Base-by-base conservation (phyloP, 2,329 filamentous ascomycete genomes). In the Colletotrichum musae region DNA sequence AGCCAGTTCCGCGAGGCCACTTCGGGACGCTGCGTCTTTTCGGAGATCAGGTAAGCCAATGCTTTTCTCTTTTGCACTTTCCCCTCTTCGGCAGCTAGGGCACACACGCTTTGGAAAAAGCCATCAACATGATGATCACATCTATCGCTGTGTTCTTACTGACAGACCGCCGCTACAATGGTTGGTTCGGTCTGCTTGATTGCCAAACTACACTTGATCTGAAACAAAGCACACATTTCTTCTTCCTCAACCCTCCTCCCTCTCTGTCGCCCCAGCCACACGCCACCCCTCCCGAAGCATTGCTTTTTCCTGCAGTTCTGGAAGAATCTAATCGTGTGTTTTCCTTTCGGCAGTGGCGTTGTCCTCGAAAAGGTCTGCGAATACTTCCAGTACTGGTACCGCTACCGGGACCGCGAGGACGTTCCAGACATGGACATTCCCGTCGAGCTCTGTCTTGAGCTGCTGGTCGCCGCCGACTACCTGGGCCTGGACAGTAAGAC, bases 351-450 rank as follows among this genome's bases (percentile, higher is more conserved):
- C 18, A 94, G 92, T 80, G 91, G 89, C 72, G 83, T 91, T 61
- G 88, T 94, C 6, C 88, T 95, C 3, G 93, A 95, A 78, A 94
- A 94, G 77, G 90, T 95, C 39, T 92, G 91, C 79, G 92, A 95
- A 80, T 95, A 95, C 81, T 91, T 94, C 71, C 93, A 94, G 77
- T 95, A 94, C 83, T 93, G 92, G 84, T 91, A 94, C 80, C 91
- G 91, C 75, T 87, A 93, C 80, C 87, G 87, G 59, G 87, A 94
- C 73, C 85, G 85, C 73, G 90, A 91, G 73, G 90, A 94, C 74
- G 92, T 94, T 21, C 90, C 91, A 5, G 93, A 95, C 75, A 92
- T 94, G 90, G 92, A 94, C 16, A 91, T 95, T 68, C 92, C 92
- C 13, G 89, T 92, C 36, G 92, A 95, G 81, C 83, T 95, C 58